Evolutionary conservation across 2,329 filamentous ascomycete genomes (phyloP), one percentile per base, ranked within the genome.

Genomic region (Whalleya microplaca): DNA sequence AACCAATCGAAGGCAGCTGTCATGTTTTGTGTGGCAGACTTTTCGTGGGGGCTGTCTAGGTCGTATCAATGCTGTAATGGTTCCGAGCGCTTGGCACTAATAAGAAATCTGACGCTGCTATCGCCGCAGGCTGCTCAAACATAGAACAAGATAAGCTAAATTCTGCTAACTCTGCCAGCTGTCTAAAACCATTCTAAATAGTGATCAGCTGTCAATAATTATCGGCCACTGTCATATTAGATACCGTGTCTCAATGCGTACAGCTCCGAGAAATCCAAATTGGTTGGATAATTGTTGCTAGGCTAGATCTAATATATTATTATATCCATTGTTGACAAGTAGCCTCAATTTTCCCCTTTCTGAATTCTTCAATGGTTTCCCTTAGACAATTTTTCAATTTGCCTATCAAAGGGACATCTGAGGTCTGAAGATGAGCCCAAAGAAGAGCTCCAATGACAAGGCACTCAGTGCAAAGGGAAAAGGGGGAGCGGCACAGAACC

Each of bases 241-340:
- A n/a, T n/a, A n/a, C n/a, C 41, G 43, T 52, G 41, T 54, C 63
- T 62, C 56, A 52, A 66, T 62, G 50, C 21, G 62, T 60, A 67
- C 56, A 61, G 64, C 53, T 68, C 65, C 65, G 61, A 60, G 48
- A 59, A 57, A 59, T 58, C 59, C 63, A 61, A 67, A 66, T 54
- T 54, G 58, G 55, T 56, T 65, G 60, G 55, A 64, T 45, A 45
- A 66, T 48, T 63, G 41, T 41, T 59, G 21, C 51, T 50, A 45
- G 4, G 9, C 18, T 41, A 21, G 32, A 41, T 23, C 29, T 49
- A 23, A 21, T 18, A 21, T 27, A 47, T 37, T n/a, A 48, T 44
- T 48, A 47, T 42, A 48, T 42, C 43, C 51, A 41, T 55, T 55
- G 49, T 55, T 64, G 66, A 64, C 64, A 67, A 62, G 59, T 67